Evolutionary conservation across 805 yeast genomes (phyloP).

Genomic region (Candida vartiovaarae): DNA sequence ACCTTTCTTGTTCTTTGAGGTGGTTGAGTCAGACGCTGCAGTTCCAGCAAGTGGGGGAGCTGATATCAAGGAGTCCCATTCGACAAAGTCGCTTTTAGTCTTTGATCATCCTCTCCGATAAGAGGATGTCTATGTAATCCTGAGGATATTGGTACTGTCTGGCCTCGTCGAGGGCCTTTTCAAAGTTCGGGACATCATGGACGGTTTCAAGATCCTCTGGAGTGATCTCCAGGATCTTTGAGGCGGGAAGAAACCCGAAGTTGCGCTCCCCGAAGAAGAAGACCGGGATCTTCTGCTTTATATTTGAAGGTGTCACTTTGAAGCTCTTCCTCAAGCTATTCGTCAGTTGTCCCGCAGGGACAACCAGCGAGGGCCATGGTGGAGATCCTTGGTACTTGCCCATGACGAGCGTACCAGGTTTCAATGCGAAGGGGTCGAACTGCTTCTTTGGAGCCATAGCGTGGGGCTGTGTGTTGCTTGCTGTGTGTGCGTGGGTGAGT

Average conservation of each 20-base stretch:
- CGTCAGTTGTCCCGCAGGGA: constrained; percentile 1
- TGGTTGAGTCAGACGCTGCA: neutral
- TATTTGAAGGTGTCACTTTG: neutral
- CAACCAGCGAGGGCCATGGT: constrained; percentile 6
- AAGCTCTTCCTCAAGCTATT: neutral
- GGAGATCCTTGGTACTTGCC: constrained; percentile 3
- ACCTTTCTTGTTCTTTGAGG: neutral
- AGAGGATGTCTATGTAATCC: neutral
- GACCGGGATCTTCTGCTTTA: constrained; percentile 1
- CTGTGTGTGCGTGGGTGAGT: neutral
- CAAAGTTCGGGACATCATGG: neutral
- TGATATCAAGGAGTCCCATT: neutral
- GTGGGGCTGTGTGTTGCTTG: neutral
- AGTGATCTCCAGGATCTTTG: neutral
- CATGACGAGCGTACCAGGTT: constrained; percentile 6
- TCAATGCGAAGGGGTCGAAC: neutral
- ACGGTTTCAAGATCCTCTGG: neutral
- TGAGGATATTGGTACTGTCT: neutral
- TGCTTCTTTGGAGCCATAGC: neutral
- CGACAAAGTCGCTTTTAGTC: neutral
- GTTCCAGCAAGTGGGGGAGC: neutral
- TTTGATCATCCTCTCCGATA: neutral
- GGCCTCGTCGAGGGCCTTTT: neutral
- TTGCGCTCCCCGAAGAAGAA: constrained; percentile 7
- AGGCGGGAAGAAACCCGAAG: neutral